Evolutionary conservation across 768 basidiomycete species (phyloP).

Genomic region (Hydnomerulius pinastri): DNA sequence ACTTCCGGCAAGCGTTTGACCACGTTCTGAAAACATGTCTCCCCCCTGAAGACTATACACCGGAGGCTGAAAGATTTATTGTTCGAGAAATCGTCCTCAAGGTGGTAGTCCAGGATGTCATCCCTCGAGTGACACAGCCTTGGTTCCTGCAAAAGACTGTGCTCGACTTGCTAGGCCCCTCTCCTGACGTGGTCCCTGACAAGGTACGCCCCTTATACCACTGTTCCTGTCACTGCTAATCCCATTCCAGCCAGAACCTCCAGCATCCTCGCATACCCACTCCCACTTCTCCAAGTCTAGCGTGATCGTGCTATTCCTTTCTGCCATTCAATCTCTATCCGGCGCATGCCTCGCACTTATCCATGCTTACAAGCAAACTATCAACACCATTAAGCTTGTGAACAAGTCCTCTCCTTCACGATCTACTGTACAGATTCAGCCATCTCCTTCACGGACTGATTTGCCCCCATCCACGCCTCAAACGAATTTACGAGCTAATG

Average conservation of each 20-base stretch:
- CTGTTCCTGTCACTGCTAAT: neutral
- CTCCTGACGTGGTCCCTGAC: slow-evolving; percentile 24
- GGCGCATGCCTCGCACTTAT: slow-evolving; percentile 68
- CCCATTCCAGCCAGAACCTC: slow-evolving; percentile 18
- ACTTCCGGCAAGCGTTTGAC: slow-evolving; percentile 79
- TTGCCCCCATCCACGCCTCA: neutral
- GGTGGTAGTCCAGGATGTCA: slow-evolving; percentile 65
- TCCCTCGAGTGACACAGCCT: slow-evolving; percentile 75
- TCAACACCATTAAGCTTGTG: slow-evolving; percentile 66
- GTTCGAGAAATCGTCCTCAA: slow-evolving; percentile 83
- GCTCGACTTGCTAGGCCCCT: slow-evolving; percentile 63
- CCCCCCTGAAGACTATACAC: slow-evolving; percentile 74
- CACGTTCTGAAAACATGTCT: slow-evolving; percentile 72
- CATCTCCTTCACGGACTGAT: neutral
- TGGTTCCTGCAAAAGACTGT: slow-evolving; percentile 86
- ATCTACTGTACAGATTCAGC: neutral
- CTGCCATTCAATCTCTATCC: slow-evolving; percentile 71
- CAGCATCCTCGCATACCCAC: slow-evolving; percentile 26
- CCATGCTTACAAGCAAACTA: slow-evolving; percentile 63
- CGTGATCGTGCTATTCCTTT: slow-evolving; percentile 69
- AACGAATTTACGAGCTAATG: slow-evolving; percentile 4
- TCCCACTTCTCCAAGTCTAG: slow-evolving; percentile 49
- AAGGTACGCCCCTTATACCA: slow-evolving; percentile 15
- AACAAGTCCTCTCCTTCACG: slow-evolving; percentile 40
- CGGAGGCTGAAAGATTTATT: slow-evolving; percentile 74